Evolutionary conservation across 2,329 filamentous ascomycete genomes (phyloP), one percentile per base, ranked within the genome.

Genomic region (Tolypocladium tropicale): DNA sequence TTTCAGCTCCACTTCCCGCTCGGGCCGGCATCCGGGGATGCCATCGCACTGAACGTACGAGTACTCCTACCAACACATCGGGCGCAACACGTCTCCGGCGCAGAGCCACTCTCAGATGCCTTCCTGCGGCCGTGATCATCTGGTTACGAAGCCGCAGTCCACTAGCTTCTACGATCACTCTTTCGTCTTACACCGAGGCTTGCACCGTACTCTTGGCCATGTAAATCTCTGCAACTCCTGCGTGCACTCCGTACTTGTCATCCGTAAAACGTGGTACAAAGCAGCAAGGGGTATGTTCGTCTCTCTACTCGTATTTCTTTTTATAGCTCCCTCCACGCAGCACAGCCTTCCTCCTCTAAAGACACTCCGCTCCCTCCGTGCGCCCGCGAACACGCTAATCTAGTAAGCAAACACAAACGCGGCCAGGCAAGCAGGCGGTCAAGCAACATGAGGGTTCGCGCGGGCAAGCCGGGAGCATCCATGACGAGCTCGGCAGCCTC

Each of bases 21-120:
- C 54, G 49, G 54, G n/a, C 54, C 54, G 54, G 48, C 21, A 41
- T 30, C 54, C 54, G 54, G 6, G 23, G 43, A 48, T 16, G 43
- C 12, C 43, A 48, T 48, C 23, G 4, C n/a, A n/a, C n/a, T n/a
- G n/a, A n/a, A n/a, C n/a, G n/a, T n/a, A n/a, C n/a, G n/a, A n/a
- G n/a, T n/a, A n/a, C n/a, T n/a, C n/a, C n/a, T n/a, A n/a, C n/a
- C n/a, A n/a, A n/a, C n/a, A n/a, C n/a, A n/a, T n/a, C n/a, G n/a
- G n/a, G n/a, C n/a, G 41, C 41, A 46, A 18, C 41, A 16, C 16
- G 2, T 25, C n/a, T 23, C 28, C 16, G 12, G 11, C 23, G 41
- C 21, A 16, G 23, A 28, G 23, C 21, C 23, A 16, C 41, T 16
- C 28, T 39, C 7, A 16, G 37, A 21, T 16, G n/a, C 18, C 16